Evolutionary conservation across 1,139 yeast species (phyloP), one percentile per base, ranked within the genome.

Genomic region (Nakaseomyces kungkrabaensis): DNA sequence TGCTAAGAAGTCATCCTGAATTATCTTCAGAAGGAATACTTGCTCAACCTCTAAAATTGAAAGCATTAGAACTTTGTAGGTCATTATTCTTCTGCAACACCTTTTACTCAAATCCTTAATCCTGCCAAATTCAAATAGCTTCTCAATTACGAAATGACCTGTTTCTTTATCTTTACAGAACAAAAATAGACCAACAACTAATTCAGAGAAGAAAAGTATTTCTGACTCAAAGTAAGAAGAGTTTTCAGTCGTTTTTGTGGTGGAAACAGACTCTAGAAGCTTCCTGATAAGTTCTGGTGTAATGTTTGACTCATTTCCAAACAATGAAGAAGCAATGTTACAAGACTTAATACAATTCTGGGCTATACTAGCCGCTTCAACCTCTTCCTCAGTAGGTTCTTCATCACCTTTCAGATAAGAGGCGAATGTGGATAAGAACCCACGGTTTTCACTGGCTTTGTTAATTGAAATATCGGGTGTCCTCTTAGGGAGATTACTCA

Each of bases 331-430:
- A 8, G 46, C 37, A 29, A 47, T 47, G 17, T 43, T 43, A 43
- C 49, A 36, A 9, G 46, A 13, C 29, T 47, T 47, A 2, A 47
- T 25, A 13, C 49, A 47, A 5, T 43, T 43, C 11, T 85, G 70
- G 0, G 96, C 84, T 4, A 89, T 82, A 26, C 85, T 68, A 0
- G 97, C 85, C 1, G 88, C 78, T 55, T 89, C 96, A 46, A 94
- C 82, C 60, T 90, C 97, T 59, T 85, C 96, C 51, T 85, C 95
- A 1, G 94, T 78, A 3, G 98, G 98, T 65, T 92, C 97, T 8
- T 86, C 95, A 58, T 89, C 97, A 13, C 97, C 94, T 57, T 94
- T 86, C 67, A 94, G 76, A 61, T 89, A 90, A 0, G 96, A 88
- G 0, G 97, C 89, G 59, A 94, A 82, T 0, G 97, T 85, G 0